Evolutionary conservation across 2,329 filamentous ascomycete genomes (phyloP), one percentile per base, ranked within the genome.

Genomic region (Microascus cirrosus): DNA sequence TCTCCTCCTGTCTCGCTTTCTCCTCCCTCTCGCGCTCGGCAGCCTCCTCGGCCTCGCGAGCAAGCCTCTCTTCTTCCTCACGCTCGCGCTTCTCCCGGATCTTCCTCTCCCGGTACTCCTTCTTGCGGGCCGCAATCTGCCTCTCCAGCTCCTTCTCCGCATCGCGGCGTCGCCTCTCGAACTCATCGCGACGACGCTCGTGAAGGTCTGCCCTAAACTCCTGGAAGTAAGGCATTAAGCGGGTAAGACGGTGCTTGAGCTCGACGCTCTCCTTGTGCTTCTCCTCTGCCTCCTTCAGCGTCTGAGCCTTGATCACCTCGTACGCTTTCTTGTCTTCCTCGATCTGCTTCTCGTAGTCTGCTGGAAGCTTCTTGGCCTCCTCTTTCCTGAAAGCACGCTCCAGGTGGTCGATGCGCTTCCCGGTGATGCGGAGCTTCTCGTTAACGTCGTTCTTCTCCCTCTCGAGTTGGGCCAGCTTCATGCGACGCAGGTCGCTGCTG

Each of bases 391-490:
- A 95, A 42, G 94, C 94, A 77, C 94, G 89, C 78, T 99, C 94
- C 65, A 99, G 77, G 74, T 99, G 93, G 69, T 99, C 94, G 66
- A 96, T 89, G 63, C 94, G 88, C 83, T 96, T 97, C 71, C 88
- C 90, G 60, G 92, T 95, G 66, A 95, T 84, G 66, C 91, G 87
- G 57, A 97, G 83, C 70, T 89, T 90, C 74, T 96, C 91, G 62
- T 89, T 90, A 64, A 96, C 85, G 68, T 94, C 91, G 68, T 93
- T 95, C 86, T 97, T 99, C 79, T 97, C 94, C 66, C 93, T 92
- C 76, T 97, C 94, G 12, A 99, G 83, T 73, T 96, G 93, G 61
- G 90, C 88, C 59, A 99, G 83, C 80, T 97, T 97, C 76, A 99
- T 87, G 64, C 89, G 87, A 70, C 94, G 92, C 65, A 99, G 89